Evolutionary conservation across 495 filamentous ascomycete species (phyloP).

Genomic region (Glutinoglossum americanum): DNA sequence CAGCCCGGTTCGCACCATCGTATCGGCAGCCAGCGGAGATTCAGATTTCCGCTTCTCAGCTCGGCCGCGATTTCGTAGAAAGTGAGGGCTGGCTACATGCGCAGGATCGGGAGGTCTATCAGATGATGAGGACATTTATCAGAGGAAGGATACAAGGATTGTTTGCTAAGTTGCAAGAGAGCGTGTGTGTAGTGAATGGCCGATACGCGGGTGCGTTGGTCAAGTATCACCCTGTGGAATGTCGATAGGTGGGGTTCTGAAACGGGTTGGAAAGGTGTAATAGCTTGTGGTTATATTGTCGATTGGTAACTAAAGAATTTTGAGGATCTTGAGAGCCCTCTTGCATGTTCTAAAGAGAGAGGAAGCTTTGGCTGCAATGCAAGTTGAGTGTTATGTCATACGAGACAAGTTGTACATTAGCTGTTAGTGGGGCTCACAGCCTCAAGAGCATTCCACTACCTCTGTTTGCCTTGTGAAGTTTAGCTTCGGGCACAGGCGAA

Average conservation of each 20-base stretch:
- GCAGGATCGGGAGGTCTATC: not conserved
- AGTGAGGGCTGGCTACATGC: not conserved
- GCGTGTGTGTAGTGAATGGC: not conserved
- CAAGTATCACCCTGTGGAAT: constrained; percentile 2
- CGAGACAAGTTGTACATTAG: not conserved
- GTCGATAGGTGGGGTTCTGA: not conserved
- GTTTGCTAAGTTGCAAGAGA: not conserved
- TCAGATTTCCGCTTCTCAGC: not conserved
- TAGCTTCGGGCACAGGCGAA: not conserved
- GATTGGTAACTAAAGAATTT: not conserved
- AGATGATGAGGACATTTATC: not conserved
- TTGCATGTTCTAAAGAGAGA: not conserved
- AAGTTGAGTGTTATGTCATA: not conserved
- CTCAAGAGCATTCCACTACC: not conserved
- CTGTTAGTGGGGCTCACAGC: not conserved
- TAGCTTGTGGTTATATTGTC: not conserved
- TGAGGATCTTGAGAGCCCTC: not conserved
- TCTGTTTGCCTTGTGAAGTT: not conserved
- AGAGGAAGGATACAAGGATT: not conserved
- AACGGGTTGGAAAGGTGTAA: not conserved
- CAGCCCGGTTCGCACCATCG: not conserved
- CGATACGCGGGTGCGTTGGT: constrained; percentile 1
- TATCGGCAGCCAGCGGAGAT: not conserved
- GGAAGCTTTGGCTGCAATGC: not conserved
- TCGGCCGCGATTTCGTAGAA: not conserved